Evolutionary conservation across 2,329 filamentous ascomycete species (phyloP), one percentile per base, ranked within the genome.

Genomic region (Aureobasidium sp.): DNA sequence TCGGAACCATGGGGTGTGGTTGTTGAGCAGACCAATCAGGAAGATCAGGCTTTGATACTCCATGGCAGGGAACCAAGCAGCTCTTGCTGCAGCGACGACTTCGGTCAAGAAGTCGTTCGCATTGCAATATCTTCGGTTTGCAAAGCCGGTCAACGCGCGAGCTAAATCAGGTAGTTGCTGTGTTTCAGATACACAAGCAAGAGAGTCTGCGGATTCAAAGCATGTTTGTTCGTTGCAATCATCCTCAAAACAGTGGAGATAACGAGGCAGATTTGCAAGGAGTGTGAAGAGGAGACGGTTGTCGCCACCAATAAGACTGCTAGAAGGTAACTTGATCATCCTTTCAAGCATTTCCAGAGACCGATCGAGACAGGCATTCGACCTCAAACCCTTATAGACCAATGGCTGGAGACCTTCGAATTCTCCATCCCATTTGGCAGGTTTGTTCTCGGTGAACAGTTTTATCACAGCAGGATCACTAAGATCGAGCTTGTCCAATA

Each of bases 311-410:
- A 96, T 85, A 2, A 99, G 81, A 2, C 84, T 80, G 70, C 92
- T 92, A 59, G 86, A 89, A 0, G 92, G 92, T 9, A 97, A 79
- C 39, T 84, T 83, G 61, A 93, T 86, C 5, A 99, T 80, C 69
- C 85, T 87, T 68, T 96, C 87, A 61, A 99, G 81, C 1, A 90
- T 85, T 55, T 85, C 81, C 47, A 99, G 78, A 1, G 92, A 92
- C 50, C 87, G 82, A 37, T 91, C 86, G 66, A 96, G 84, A 64
- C 91, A 96, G 8, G 87, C 75, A 0, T 91, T 92, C 0, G 94
- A 99, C 61, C 93, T 87, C 32, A 97, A 77, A 0, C 94, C 95
- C 73, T 97, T 97, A 77, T 96, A 93, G 0, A 97, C 81, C 50
- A 97, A 77, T 4, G 87, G 84, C 65, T 96, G 90, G 9, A 99